These are phyloP conservation scores for Aphanomyces stellatus DNA, from an alignment of 352 stramenopile genomes.

Conservation along the genomic window DNA sequence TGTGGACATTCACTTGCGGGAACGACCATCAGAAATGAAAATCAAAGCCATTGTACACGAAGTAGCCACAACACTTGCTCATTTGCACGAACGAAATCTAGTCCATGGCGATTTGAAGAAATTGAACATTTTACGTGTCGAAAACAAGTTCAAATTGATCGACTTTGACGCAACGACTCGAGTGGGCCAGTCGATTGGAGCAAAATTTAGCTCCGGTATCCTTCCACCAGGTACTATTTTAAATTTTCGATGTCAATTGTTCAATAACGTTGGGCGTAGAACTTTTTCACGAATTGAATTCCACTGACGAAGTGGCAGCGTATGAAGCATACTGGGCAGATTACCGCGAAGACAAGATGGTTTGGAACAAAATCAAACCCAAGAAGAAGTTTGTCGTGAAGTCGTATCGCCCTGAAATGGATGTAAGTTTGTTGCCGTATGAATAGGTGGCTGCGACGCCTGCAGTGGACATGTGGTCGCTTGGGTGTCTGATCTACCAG, in stretches of 20 bases:
- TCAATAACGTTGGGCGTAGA: not conserved
- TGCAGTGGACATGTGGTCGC: not conserved
- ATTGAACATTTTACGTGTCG: conserved; percentile 20
- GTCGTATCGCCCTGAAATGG: not conserved
- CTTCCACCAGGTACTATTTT: conserved; percentile 14
- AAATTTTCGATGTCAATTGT: not conserved
- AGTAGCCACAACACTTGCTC: not conserved
- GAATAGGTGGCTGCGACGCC: not conserved
- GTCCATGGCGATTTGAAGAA: conserved; percentile 24
- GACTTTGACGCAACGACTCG: conserved; percentile 17
- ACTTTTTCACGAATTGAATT: no score
- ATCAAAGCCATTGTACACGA: not conserved
- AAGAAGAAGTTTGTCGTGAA: not conserved
- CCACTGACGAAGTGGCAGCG: conserved; percentile 41
- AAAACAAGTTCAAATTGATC: conserved; percentile 19
- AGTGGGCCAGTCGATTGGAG: not conserved
- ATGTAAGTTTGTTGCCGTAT: not conserved
- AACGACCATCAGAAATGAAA: not conserved
- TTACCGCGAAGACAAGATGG: conserved; percentile 29
- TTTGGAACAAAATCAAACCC: not conserved
- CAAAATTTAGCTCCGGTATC: conserved; percentile 20
- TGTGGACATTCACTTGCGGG: not conserved
- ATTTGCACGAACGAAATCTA: not conserved
- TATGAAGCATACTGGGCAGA: conserved; percentile 77
- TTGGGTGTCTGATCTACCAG: not conserved